Percentiles rank a stretch among this genome's conserved stretches.
phyloP scores from a whole-genome alignment of 805 yeast species.

The Zygosaccharomyces lentus region DNA sequence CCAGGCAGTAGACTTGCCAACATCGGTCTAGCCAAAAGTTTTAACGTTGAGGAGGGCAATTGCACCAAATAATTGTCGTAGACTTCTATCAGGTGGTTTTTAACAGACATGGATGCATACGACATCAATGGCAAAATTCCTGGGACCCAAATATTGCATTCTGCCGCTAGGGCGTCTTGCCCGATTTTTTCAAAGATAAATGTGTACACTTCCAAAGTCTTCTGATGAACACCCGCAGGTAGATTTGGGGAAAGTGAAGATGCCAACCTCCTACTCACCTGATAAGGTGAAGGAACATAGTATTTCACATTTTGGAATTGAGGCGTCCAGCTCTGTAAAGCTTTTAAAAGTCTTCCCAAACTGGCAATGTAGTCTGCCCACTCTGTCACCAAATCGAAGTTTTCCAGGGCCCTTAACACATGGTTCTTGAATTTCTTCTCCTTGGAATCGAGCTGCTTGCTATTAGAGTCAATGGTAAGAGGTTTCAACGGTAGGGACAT shows the following conservation, averaged over 20 bases:
- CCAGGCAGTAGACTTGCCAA: slow-evolving; percentile 77
- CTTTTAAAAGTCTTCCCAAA: slow-evolving; percentile 70
- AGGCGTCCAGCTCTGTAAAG: slow-evolving; percentile 50
- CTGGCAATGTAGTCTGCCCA: slow-evolving; percentile 99
- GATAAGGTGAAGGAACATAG: slow-evolving; percentile 64
- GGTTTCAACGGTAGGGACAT: slow-evolving; percentile 37
- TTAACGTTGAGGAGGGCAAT: slow-evolving; percentile 46
- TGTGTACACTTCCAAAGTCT: slow-evolving; percentile 73
- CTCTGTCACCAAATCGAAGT: slow-evolving; percentile 80
- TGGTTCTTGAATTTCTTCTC: slow-evolving; percentile 65
- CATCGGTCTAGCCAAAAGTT: slow-evolving; percentile 61
- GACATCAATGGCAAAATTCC: slow-evolving; percentile 88
- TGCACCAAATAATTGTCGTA: slow-evolving; percentile 52
- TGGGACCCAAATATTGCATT: slow-evolving; percentile 79
- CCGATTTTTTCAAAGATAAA: slow-evolving; percentile 64
- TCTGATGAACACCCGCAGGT: slow-evolving; percentile 95
- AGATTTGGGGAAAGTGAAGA: slow-evolving; percentile 74
- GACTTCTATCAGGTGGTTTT: slow-evolving; percentile 66
- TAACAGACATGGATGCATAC: slow-evolving; percentile 83
- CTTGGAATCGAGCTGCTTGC: slow-evolving; percentile 45
- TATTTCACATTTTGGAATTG: slow-evolving; percentile 37
- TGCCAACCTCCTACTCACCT: slow-evolving; percentile 67
- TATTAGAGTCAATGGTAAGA: slow-evolving; percentile 29
- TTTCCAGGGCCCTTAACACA: slow-evolving; percentile 65
- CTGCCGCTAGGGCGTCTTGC: slow-evolving; percentile 46